Base-by-base conservation (phyloP, 2,329 filamentous ascomycete genomes). In the Colletotrichum nymphaeae region DNA sequence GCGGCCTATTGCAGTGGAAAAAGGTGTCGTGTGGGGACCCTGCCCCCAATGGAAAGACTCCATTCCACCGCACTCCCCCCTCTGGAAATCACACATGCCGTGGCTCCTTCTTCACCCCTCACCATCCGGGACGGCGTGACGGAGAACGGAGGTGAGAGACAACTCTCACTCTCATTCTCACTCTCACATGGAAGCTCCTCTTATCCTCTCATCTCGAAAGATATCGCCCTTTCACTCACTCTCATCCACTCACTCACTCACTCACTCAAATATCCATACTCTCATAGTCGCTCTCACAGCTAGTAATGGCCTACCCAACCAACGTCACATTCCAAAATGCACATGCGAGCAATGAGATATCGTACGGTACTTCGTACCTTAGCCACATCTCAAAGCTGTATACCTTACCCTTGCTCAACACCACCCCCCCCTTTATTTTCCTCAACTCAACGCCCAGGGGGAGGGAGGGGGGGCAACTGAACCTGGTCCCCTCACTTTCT, bases 1-100 rank as follows among this genome's bases (percentile, higher is more conserved):
- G 35, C 32, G 46, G 70, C 22, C 59, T 59, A 63, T 64, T 60
- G 26, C 67, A 70, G 70, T 67, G 22, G 24, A 26, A 70, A 66
- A 49, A n/a, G 16, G 62, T 59, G 55, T 32, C 35, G 37, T 59
- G 14, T 59, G 63, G 30, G 64, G 22, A 37, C 49, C 53, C 24
- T 35, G 16, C 7, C 35, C 63, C n/a, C 22, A 63, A 35, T 30
- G 14, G 42, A 49, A 9, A 19, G 42, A 9, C 46, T 19, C 46
- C 62, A 63, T 55, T 55, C 28, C 32, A 35, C 32, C 30, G 35
- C 46, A 24, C 57, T 37, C 28, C 32, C 35, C 42, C 42, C 19
- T 49, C 42, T 49, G 8, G 42, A 49, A 19, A 49, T 19, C 42
- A 49, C 19, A 49, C 19, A 49, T 49, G 42, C 28, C 58, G 24